phyloP scores from a whole-genome alignment of 345 rosid genomes.

The Erodium maritimum region DNA sequence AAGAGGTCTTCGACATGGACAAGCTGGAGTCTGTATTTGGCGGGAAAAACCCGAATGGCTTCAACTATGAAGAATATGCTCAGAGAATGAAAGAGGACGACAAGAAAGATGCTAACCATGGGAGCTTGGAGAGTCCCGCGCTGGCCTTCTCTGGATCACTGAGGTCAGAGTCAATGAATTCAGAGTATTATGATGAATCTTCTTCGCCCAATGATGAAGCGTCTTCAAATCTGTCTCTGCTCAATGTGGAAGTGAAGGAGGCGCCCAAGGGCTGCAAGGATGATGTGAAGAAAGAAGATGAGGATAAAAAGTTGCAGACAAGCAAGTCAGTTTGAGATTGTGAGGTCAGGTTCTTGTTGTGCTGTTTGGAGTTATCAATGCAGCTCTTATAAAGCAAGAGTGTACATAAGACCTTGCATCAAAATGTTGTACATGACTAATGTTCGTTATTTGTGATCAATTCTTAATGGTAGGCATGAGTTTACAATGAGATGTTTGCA shows the following conservation, averaged over 20 bases:
- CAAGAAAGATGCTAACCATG: slow-evolving; percentile 7
- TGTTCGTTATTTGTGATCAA: too few relatives aligned
- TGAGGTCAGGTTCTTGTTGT: too few relatives aligned
- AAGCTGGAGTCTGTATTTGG: slow-evolving; percentile 52
- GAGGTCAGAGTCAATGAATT: slow-evolving; percentile 7
- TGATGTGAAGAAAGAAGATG: not conserved
- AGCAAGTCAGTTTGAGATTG: too few relatives aligned
- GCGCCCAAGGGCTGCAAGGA: not conserved
- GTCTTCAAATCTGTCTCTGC: not conserved
- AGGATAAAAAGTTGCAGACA: too few relatives aligned
- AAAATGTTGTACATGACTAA: too few relatives aligned
- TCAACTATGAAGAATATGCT: slow-evolving; percentile 25
- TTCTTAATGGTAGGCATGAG: too few relatives aligned
- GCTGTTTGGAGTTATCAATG: too few relatives aligned
- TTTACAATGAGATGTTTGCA: too few relatives aligned
- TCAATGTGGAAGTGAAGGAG: not conserved
- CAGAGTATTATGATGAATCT: not conserved
- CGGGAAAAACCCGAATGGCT: slow-evolving; percentile 33
- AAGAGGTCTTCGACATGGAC: slow-evolving; percentile 47
- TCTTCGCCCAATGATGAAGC: not conserved
- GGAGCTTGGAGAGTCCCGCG: slow-evolving; percentile 6
- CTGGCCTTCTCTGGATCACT: not conserved
- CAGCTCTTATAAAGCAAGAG: too few relatives aligned
- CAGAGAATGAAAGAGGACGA: slow-evolving; percentile 54
- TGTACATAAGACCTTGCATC: too few relatives aligned